Conservation (phyloP, 257 asterid species). For the Jasminum sambac region DNA sequence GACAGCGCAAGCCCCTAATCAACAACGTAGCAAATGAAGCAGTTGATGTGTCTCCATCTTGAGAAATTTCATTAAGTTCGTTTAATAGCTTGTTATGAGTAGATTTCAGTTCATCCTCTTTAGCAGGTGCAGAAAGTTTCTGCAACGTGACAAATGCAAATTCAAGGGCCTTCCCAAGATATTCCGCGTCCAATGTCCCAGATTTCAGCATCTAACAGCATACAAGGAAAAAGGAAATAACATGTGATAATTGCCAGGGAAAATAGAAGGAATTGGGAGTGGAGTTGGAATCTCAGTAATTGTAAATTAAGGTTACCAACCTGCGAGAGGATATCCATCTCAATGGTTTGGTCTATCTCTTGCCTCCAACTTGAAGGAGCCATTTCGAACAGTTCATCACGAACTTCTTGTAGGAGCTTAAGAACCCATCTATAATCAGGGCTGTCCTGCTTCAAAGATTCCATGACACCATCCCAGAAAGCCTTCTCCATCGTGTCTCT, state of each 20-base stretch:
- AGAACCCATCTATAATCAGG: slow-evolving; percentile 28
- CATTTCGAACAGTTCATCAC: slow-evolving; percentile 28
- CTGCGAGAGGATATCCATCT: slow-evolving; percentile 26
- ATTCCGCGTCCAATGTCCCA: slow-evolving; percentile 25
- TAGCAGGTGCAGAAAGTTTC: slow-evolving; percentile 27
- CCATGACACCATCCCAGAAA: slow-evolving; percentile 33
- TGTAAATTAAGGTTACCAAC: slow-evolving; percentile 11
- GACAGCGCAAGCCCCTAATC: slow-evolving; percentile 25
- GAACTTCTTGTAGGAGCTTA: slow-evolving; percentile 27
- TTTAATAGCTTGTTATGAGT: slow-evolving; percentile 19
- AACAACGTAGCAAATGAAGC: slow-evolving; percentile 12
- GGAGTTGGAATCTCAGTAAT: neutral
- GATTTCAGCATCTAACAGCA: slow-evolving; percentile 24
- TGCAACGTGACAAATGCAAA: slow-evolving; percentile 25
- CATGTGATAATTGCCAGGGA: neutral
- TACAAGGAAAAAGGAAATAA: neutral
- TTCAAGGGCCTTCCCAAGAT: slow-evolving; percentile 29
- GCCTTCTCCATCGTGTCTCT: slow-evolving; percentile 32
- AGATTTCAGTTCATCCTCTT: slow-evolving; percentile 25
- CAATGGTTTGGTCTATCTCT: slow-evolving; percentile 25
- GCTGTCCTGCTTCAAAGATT: slow-evolving; percentile 26
- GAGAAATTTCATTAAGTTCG: slow-evolving; percentile 24
- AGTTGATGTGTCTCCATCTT: slow-evolving; percentile 8
- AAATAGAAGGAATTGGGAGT: neutral
- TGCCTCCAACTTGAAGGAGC: slow-evolving; percentile 31